phyloP scores from a whole-genome alignment of 2,329 filamentous ascomycete species.

The Chaetomiaceae sp. region DNA sequence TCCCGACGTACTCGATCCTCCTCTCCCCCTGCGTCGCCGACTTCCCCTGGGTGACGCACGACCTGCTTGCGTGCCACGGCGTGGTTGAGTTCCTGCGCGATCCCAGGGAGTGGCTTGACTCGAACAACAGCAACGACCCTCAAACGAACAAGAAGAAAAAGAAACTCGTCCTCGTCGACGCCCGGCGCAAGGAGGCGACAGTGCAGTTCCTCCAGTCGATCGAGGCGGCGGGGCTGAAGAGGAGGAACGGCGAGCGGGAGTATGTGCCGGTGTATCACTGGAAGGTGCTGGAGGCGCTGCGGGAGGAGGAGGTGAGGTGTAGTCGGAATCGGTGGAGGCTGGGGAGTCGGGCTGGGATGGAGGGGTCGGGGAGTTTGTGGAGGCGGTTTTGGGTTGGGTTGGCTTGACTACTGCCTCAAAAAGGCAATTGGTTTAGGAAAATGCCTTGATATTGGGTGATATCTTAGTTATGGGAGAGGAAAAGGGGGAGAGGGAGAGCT shows the following conservation, averaged over 20 bases:
- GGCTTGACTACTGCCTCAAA: too few species aligned
- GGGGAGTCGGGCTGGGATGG: constrained; percentile 14
- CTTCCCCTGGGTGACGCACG: constrained; percentile 34
- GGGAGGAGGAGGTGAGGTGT: constrained; percentile 24
- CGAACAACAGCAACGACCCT: not conserved
- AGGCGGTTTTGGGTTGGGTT: constrained; percentile 27
- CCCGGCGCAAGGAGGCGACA: constrained; percentile 28
- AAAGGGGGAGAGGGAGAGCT: not conserved
- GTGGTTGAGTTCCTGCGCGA: constrained; percentile 34
- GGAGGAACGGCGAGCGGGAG: constrained; percentile 27
- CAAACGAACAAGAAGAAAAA: too few species aligned
- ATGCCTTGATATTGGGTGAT: too few species aligned
- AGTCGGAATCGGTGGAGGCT: not conserved
- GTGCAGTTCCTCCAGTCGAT: constrained; percentile 30
- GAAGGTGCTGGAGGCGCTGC: constrained; percentile 34
- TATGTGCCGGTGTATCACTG: constrained; percentile 37
- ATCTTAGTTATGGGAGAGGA: too few species aligned
- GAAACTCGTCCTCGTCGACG: constrained; percentile 34
- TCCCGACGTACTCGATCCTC: constrained; percentile 37
- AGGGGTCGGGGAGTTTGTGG: constrained; percentile 21
- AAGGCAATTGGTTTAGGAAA: too few species aligned
- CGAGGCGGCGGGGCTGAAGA: constrained; percentile 21
- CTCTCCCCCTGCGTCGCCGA: constrained; percentile 40
- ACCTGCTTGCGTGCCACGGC: constrained; percentile 41
- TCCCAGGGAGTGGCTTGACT: constrained; percentile 33